These are phyloP conservation scores for Begonia loranthoides DNA, from an alignment of 306 rosid genomes.

Conservation along the genomic window DNA sequence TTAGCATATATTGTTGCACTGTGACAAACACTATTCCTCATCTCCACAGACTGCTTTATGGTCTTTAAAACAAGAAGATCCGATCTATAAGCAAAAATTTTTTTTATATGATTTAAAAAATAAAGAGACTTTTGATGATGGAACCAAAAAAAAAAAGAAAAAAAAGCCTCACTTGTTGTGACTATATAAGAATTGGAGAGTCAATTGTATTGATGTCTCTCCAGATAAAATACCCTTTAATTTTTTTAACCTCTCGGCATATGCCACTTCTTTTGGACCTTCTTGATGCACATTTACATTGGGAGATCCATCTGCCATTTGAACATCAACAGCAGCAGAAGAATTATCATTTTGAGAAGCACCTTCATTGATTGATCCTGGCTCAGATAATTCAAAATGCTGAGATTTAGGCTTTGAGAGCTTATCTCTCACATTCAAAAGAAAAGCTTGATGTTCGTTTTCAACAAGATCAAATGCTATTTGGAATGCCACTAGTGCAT, in stretches of 20 bases:
- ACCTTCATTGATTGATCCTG: constrained; percentile 35
- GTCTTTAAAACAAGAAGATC: constrained; percentile 96
- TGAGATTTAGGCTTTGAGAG: constrained; percentile 54
- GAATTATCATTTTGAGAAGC: constrained; percentile 43
- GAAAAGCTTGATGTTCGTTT: constrained; percentile 96
- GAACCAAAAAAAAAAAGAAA: not conserved
- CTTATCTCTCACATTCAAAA: constrained; percentile 64
- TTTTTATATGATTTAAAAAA: not conserved
- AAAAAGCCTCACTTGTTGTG: constrained; percentile 79
- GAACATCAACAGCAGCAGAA: constrained; percentile 54
- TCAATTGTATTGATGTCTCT: constrained; percentile 85
- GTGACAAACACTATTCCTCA: constrained; percentile 96
- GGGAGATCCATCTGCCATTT: constrained; percentile 59
- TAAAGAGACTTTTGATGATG: not conserved
- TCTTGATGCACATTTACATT: constrained; percentile 25
- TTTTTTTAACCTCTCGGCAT: constrained; percentile 72
- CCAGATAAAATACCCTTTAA: constrained; percentile 89
- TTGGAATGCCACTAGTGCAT: constrained; percentile 87
- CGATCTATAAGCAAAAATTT: constrained; percentile 36
- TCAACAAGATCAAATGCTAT: constrained; percentile 93
- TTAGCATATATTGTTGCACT: constrained; percentile 96
- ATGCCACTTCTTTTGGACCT: constrained; percentile 64
- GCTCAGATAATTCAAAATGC: constrained; percentile 34
- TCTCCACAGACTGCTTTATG: constrained; percentile 94
- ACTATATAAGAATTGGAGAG: constrained; percentile 85